Conservation (phyloP, 2,329 filamentous ascomycete species). For the Fusarium pseudonygamai region DNA sequence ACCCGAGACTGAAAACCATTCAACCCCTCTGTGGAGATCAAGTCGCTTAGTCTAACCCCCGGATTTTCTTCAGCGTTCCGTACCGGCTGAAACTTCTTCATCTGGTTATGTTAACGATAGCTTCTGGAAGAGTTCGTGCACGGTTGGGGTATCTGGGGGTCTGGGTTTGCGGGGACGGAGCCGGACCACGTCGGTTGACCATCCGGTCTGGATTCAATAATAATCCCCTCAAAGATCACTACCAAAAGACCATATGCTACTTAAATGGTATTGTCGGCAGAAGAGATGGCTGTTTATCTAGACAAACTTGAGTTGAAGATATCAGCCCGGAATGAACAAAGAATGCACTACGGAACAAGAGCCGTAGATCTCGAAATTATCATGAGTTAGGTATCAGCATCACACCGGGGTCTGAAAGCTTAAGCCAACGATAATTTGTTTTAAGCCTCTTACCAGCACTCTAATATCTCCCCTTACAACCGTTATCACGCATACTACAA, state of each 20-base stretch:
- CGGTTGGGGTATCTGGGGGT: background rate
- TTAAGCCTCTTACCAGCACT: rapidly evolving
- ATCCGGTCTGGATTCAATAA: background rate
- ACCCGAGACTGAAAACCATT: background rate
- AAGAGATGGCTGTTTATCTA: rapidly evolving
- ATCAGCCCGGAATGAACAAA: background rate
- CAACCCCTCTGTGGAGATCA: background rate
- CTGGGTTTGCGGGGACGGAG: background rate
- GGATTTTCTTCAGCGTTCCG: background rate
- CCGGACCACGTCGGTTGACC: background rate
- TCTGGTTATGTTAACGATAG: background rate
- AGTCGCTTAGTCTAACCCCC: background rate
- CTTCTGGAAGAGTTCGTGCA: background rate
- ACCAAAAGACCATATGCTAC: background rate
- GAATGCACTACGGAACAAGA: background rate
- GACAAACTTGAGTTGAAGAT: background rate
- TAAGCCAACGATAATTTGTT: background rate
- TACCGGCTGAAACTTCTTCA: background rate
- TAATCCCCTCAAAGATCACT: rapidly evolving
- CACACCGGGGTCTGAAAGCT: rapidly evolving
- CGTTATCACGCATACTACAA: background rate
- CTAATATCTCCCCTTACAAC: rapidly evolving
- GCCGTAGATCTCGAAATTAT: background rate
- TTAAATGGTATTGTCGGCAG: rapidly evolving
- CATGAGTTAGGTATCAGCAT: background rate